These are phyloP conservation scores for Bryum argenteum DNA, from an alignment of 225 moss, liverwort and hornwort species.

Conservation along the genomic window DNA sequence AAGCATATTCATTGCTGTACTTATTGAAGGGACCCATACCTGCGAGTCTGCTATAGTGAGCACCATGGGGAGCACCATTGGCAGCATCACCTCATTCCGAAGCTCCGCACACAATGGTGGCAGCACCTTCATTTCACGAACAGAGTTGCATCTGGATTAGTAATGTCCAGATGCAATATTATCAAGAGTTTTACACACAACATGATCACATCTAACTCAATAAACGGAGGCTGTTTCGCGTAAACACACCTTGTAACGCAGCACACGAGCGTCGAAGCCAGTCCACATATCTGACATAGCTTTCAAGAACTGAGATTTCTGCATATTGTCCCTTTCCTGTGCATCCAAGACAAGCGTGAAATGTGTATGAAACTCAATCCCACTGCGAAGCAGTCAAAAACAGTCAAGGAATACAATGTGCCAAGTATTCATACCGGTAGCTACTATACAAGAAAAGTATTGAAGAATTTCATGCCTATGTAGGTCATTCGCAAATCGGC, in stretches of 20 bases:
- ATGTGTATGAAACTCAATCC: conserved; percentile 9
- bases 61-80: conserved; percentile 97
- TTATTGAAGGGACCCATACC: conserved; percentile 41
- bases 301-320: conserved; percentile 89
- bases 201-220: not conserved
- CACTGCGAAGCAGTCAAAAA: not conserved
- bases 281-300: conserved; percentile 95
- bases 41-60: conserved; percentile 93
- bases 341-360: conserved; percentile 5
- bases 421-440: not conserved
- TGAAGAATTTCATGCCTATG: not conserved
- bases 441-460: conserved; percentile 2
- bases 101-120: conserved; percentile 96
- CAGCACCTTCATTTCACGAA: conserved; percentile 67
- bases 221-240: conserved; percentile 3
- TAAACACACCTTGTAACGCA: conserved; percentile 82
- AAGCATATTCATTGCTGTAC: not conserved
- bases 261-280: conserved; percentile 83
- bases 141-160: conserved; percentile 18
- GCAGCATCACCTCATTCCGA: conserved; percentile 96
- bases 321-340: conserved; percentile 96
- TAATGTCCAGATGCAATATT: not conserved
- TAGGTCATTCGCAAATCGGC: not conserved
- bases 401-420: not conserved
- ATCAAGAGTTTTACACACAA: conserved; percentile 7